Conservation (phyloP, 495 filamentous ascomycete genomes). For the Apiosordaria backusii region DNA sequence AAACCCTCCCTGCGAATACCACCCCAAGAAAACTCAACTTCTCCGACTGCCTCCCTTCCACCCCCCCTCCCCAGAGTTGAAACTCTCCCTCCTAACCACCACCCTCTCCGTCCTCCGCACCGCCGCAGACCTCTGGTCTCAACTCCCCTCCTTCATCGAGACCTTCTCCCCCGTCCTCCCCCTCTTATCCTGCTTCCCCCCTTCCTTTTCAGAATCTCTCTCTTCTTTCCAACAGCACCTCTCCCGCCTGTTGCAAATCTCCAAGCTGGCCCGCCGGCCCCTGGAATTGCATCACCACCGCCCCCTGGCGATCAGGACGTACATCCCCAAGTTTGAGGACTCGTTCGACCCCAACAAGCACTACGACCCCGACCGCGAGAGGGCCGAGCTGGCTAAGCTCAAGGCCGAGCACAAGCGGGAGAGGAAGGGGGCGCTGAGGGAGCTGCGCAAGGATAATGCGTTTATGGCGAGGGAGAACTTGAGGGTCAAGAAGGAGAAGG, state of each 20-base stretch:
- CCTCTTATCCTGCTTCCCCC: slow-evolving; percentile 56
- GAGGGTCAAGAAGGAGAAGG: slow-evolving; percentile 85
- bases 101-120: slow-evolving; percentile 54
- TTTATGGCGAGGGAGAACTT: slow-evolving; percentile 89
- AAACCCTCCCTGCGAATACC: slow-evolving; percentile 4
- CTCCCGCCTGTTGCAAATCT: slow-evolving; percentile 48
- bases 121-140: slow-evolving; percentile 61
- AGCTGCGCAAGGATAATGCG: slow-evolving; percentile 88
- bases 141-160: slow-evolving; percentile 68
- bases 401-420: slow-evolving; percentile 90
- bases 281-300: slow-evolving; percentile 86
- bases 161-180: slow-evolving; percentile 59
- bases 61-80: slow-evolving; percentile 48
- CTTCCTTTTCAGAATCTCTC: slow-evolving; percentile 37
- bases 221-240: slow-evolving; percentile 36
- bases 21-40: slow-evolving; percentile 42
- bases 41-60: slow-evolving; percentile 49
- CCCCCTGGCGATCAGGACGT: slow-evolving; percentile 80
- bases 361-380: slow-evolving; percentile 89
- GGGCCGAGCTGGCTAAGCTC: slow-evolving; percentile 75
- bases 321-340: slow-evolving; percentile 95
- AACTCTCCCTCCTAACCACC: slow-evolving; percentile 49
- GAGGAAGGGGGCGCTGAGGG: slow-evolving; percentile 89
- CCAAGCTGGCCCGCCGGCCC: slow-evolving; percentile 64
- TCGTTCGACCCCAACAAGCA: slow-evolving; percentile 89